Base-by-base conservation (phyloP, 2,329 filamentous ascomycete genomes). In the Aspergillus uvarum region DNA sequence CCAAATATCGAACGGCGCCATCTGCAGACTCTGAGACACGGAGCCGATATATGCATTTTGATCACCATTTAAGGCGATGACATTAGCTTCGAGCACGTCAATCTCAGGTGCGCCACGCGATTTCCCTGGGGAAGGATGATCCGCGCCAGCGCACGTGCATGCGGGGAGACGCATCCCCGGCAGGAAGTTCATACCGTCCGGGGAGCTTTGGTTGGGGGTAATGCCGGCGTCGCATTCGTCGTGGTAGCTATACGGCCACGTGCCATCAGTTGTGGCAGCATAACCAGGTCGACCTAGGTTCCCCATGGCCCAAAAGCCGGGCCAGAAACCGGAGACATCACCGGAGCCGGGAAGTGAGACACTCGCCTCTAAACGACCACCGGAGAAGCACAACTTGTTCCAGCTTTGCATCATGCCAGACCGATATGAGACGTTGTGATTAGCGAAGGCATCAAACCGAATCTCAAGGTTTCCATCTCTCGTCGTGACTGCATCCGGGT, bases 351-450 rank as follows among this genome's bases (percentile, higher is more conserved):
- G 88, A 5, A 91, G 78, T 4, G 88, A 90, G 55, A 90, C 85
- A 68, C 86, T 88, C 21, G 87, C 87, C 75, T 91, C 88, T 14
- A 91, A 70, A 51, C 87, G 83, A 3, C 88, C 88, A 32, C 87
- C 87, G 62, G 88, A 89, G 77, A 90, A 90, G 73, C 88, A 89
- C 57, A 90, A 71, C 70, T 89, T 85, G 72, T 90, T 90, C 88
- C 88, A 90, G 11, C 85, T 89, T 68, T 90, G 87, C 8, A 90
- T 65, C 88, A 90, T 90, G n/a, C 87, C 87, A 5, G 87, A 90
- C 54, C 88, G 82, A 69, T 87, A 90, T 61, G 88, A 81, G 22
- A 89, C 76, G 51, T 82, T 82, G 70, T 90, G 87, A 63, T 84
- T 90, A 63, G 83, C 74, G 70, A 87, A 89, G 6, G 82, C 79